These are phyloP conservation scores for Pleodorina starrii DNA, from an alignment of 139 green algal genomes.

Conservation along the genomic window DNA sequence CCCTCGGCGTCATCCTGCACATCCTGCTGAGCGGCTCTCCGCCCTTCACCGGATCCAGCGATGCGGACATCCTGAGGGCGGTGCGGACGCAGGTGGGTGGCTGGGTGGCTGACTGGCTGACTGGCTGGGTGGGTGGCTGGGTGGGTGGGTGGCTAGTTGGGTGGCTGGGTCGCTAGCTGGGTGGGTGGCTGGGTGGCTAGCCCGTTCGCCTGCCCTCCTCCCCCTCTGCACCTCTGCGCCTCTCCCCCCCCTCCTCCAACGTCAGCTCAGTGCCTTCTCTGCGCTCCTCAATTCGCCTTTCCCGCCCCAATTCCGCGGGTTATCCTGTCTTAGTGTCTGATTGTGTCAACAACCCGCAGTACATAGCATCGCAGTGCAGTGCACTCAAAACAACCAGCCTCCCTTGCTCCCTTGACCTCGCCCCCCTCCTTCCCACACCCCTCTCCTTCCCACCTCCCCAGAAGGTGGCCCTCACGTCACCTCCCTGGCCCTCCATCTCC, in stretches of 20 bases:
- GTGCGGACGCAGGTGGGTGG: slow-evolving; percentile 10
- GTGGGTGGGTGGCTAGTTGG: background rate
- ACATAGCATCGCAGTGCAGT: no score
- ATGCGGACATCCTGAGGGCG: slow-evolving; percentile 22
- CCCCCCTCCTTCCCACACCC: background rate
- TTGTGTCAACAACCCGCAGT: no score
- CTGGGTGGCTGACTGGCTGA: background rate
- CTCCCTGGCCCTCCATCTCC: slow-evolving; percentile 25
- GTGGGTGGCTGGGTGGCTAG: background rate
- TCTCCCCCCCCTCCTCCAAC: background rate
- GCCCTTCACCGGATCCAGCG: slow-evolving; percentile 52
- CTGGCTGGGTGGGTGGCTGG: background rate
- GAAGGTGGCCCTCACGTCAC: slow-evolving; percentile 1
- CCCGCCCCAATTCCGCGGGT: no score
- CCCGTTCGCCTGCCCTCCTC: background rate
- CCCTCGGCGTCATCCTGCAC: slow-evolving; percentile 56
- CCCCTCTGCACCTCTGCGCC: background rate
- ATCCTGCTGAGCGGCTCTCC: slow-evolving; percentile 55
- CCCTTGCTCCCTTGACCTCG: no score
- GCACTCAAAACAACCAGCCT: no score
- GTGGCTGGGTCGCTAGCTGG: background rate
- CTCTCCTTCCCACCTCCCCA: background rate
- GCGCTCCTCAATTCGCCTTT: no score
- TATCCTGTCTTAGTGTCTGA: no score
- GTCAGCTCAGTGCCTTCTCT: background rate